Conservation (phyloP, 495 filamentous ascomycete species). For the Penicillium riverlandense region DNA sequence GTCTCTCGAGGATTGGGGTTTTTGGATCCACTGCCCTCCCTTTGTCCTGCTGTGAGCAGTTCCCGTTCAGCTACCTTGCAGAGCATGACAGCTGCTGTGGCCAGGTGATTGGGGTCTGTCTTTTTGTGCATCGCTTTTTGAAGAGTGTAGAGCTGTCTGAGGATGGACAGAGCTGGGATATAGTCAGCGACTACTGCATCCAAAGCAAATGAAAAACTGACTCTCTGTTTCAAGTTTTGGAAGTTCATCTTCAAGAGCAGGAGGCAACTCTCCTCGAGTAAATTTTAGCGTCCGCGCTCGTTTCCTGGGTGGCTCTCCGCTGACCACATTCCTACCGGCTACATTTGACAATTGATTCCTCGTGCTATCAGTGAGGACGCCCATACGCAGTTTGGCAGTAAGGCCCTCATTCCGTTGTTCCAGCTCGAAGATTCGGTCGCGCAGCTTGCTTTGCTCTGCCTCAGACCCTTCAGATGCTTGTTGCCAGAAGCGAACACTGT, state of each 20-base stretch:
- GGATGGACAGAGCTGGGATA: constrained; percentile 12
- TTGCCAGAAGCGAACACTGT: constrained; percentile 45
- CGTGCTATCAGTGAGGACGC: constrained; percentile 12
- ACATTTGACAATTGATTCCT: constrained; percentile 9
- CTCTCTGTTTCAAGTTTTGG: too few species aligned
- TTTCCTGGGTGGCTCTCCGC: constrained; percentile 9
- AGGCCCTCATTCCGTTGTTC: constrained; percentile 29
- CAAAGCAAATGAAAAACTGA: not conserved
- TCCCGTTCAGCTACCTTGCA: constrained; percentile 20
- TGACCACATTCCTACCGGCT: not conserved
- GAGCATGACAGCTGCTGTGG: constrained; percentile 13
- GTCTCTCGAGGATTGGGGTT: not conserved
- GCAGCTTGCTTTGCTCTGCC: constrained; percentile 35
- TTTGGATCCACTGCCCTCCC: not conserved
- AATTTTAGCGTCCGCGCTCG: constrained; percentile 8
- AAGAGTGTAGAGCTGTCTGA: constrained; percentile 27
- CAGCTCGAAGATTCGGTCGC: constrained; percentile 34
- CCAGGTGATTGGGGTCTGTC: constrained; percentile 11
- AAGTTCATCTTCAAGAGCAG: too few species aligned
- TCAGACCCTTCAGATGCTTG: constrained; percentile 39
- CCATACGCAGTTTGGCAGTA: constrained; percentile 10
- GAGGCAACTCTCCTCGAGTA: not conserved
- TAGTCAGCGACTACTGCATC: constrained; percentile 2
- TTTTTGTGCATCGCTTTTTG: constrained; percentile 26
- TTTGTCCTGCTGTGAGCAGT: constrained; percentile 9